Base-by-base conservation (phyloP, 352 stramenopile species). In the Pythium biforme region DNA sequence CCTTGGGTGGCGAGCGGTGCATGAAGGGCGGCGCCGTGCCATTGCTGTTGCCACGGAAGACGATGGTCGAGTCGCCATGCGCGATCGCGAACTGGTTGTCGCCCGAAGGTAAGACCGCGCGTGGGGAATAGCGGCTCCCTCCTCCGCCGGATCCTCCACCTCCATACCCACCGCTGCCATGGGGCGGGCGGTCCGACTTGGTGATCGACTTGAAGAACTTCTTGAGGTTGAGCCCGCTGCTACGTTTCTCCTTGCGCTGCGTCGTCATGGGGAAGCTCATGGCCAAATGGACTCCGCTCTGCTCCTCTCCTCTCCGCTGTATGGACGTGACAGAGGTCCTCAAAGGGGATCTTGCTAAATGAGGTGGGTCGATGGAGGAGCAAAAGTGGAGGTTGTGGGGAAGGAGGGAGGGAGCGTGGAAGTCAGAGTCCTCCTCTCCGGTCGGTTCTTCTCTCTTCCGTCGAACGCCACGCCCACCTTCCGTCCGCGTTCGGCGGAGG, bases 131-230 rank as follows among this genome's bases (percentile, higher is more conserved):
- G 49, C 49, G 49, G 29, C 31, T 31, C 19, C 20, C 51, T 51
- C 25, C 25, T 27, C 43, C 43, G 17, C 19, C 20, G 31, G 8
- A 22, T 31, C 40, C 43, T 20, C 59, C 50, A 37, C 45, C 29
- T 49, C 29, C 37, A 26, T 23, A 9, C 34, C 25, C 2, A 31
- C 51, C 17, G 27, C 23, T 15, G 17, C 22, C 19, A 3, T 26
- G 19, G 0, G 19, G 14, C 1, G 19, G 27, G 31, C 40, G 48
- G 31, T 56, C 59, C n/a, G 55, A 33, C 53, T 71, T 71, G 41
- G 57, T 66, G 46, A 66, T 64, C 3, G 58, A 55, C 52, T 66
- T 66, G 52, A 71, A 71, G 29, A 71, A 63, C 64, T 56, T 66
- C n/a, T 63, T 66, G 17, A 71, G 17, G 50, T 33, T 66, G 33